phyloP scores from a whole-genome alignment of 192 early-diverging fungal species.

The Fimicolochytrium jonesii region DNA sequence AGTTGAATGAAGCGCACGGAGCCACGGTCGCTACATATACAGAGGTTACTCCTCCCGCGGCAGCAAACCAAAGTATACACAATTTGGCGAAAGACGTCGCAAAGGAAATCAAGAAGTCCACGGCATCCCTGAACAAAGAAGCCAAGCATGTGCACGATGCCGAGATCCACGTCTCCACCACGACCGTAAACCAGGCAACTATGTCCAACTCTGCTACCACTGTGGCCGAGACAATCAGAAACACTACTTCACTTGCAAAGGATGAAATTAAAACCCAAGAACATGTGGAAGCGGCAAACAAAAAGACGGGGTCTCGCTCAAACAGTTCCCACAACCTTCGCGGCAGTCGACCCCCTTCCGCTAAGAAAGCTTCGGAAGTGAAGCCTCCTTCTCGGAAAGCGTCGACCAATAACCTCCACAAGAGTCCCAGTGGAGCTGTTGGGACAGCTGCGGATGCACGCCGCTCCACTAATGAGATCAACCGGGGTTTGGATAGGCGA shows the following conservation, averaged over 20 bases:
- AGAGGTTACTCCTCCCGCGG: constrained; percentile 10
- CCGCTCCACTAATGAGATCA: too few species aligned
- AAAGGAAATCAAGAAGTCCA: not conserved
- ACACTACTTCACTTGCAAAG: not conserved
- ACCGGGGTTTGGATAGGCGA: too few species aligned
- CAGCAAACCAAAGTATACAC: constrained; percentile 2
- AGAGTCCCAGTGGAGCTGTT: too few species aligned
- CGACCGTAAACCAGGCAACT: not conserved
- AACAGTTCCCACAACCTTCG: not conserved
- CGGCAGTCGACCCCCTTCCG: not conserved
- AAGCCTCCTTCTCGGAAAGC: not conserved
- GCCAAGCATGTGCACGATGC: constrained; percentile 1
- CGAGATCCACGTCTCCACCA: constrained; percentile 4
- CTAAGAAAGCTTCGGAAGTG: not conserved
- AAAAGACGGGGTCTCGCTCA: not conserved
- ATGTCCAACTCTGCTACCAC: constrained; percentile 3
- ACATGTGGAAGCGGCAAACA: not conserved
- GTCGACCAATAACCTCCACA: not conserved
- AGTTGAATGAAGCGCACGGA: not conserved
- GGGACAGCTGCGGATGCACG: too few species aligned
- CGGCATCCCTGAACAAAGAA: not conserved
- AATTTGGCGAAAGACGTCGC: constrained; percentile 5
- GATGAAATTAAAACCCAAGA: not conserved
- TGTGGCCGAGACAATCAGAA: constrained; percentile 4
- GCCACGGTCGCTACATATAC: not conserved